phyloP scores from a whole-genome alignment of 768 basidiomycete species.

The Mycena indigotica region DNA sequence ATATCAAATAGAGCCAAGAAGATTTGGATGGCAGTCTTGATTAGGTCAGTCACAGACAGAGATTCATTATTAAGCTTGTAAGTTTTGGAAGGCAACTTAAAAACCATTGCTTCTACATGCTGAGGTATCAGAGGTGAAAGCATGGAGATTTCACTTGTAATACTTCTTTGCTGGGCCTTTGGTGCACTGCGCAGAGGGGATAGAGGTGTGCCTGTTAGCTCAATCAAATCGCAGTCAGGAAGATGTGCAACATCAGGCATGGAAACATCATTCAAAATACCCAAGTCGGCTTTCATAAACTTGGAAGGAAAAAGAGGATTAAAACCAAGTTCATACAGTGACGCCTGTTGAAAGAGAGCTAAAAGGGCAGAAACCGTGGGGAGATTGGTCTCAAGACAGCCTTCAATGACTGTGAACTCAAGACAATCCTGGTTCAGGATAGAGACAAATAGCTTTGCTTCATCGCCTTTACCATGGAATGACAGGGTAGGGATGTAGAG shows the following conservation, averaged over 20 bases:
- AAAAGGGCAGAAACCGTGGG: slow-evolving; percentile 16
- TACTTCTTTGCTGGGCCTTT: too few species aligned
- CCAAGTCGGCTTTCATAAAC: slow-evolving; percentile 3
- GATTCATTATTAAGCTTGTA: slow-evolving; percentile 6
- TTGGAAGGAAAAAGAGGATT: slow-evolving; percentile 16
- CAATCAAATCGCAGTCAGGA: slow-evolving; percentile 7
- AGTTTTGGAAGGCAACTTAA: slow-evolving; percentile 3
- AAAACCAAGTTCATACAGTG: slow-evolving; percentile 15
- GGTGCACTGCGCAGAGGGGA: slow-evolving; percentile 11
- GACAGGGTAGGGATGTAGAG: slow-evolving; percentile 17
- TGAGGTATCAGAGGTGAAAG: too few species aligned
- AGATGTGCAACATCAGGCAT: slow-evolving; percentile 9
- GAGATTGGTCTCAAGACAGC: slow-evolving; percentile 8
- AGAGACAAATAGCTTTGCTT: slow-evolving; percentile 12
- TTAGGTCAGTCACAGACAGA: slow-evolving; percentile 1
- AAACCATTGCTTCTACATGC: slow-evolving; percentile 13
- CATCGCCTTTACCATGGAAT: slow-evolving; percentile 18
- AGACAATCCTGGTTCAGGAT: slow-evolving; percentile 13
- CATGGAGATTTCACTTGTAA: too few species aligned
- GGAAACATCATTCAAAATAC: slow-evolving; percentile 9
- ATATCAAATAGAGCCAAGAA: slow-evolving; percentile 7
- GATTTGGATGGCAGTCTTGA: slow-evolving; percentile 4
- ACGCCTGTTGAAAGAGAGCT: slow-evolving; percentile 10
- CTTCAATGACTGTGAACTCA: slow-evolving; percentile 11
- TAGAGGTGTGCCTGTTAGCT: slow-evolving; percentile 9